Conservation (phyloP, 2,329 filamentous ascomycete species). For the Fusarium sp. region DNA sequence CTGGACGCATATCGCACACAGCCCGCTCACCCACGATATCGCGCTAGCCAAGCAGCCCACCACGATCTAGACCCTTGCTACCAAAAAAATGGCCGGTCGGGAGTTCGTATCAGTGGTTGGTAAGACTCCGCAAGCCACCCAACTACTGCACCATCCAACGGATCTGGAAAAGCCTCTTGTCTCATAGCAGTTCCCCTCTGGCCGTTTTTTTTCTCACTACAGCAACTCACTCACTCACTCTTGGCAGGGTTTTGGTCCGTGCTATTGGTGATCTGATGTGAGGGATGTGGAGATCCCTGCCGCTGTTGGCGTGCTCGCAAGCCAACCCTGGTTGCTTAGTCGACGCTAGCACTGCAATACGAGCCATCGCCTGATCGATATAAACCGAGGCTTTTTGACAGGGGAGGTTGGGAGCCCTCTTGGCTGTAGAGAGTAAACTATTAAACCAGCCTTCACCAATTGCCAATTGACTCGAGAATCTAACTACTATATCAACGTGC, state of each 20-base stretch:
- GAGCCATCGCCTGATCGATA: conserved; percentile 27
- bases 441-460: conserved; percentile 22
- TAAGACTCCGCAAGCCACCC: background rate
- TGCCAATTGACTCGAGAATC: background rate
- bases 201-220: background rate
- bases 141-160: background rate
- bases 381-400: conserved; percentile 30
- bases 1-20: conserved; percentile 11
- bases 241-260: background rate
- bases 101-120: conserved; percentile 16
- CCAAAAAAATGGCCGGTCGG: background rate
- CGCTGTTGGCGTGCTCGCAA: conserved; percentile 9
- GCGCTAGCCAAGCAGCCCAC: background rate
- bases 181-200: background rate
- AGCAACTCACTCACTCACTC: background rate
- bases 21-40: background rate
- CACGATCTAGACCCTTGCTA: conserved; percentile 9
- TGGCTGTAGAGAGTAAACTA: background rate
- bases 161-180: background rate
- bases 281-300: conserved; percentile 9
- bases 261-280: conserved; percentile 4
- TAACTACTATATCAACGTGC: conserved; percentile 13
- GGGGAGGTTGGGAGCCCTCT: background rate
- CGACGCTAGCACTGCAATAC: conserved; percentile 20
- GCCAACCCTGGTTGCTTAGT: conserved; percentile 24